Base-by-base conservation (phyloP, 1,139 yeast species). In the Hemisphaericaspora lyxosophila region DNA sequence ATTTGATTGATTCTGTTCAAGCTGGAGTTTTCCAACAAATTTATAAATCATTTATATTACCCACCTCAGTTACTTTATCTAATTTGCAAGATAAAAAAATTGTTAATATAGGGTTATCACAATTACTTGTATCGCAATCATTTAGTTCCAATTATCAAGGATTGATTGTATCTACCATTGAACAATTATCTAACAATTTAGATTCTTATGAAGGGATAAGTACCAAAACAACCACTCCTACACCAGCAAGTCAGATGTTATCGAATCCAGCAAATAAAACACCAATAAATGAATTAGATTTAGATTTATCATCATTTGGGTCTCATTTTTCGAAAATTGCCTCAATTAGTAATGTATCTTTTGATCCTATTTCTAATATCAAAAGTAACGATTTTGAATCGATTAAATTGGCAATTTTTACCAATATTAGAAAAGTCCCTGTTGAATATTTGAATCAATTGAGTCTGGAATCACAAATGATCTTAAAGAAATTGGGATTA, bases 301-400 rank as follows among this genome's bases (percentile, higher is more conserved):
- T 75, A 32, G 87, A 82, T 26, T 81, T 82, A 30, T 59, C 77
- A 19, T 71, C 94, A 1, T 92, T 89, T 62, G 97, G 97, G 2
- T 83, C 96, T 0, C 80, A 82, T 36, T 92, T 79, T 60, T 85
- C 95, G 34, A 82, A 77, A 54, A 68, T 92, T 43, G 78, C 76
- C 2, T 75, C 87, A 2, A 81, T 90, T 33, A 70, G 77, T 27
- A 62, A 64, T 13, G 75, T 73, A 45, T 71, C 81, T 5, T 73
- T 77, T 48, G 97, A 92, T 58, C 96, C 97, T 2, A 60, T 81
- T 24, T 72, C 80, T 2, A 66, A 53, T 17, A 48, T 72, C 7
- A 60, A 59, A 34, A 67, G 53, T 48, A 70, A 61, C 38, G 75
- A 70, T 45, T 55, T 51, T 35, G 51, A 47, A 18, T 50, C 60